Evolutionary conservation across 495 filamentous ascomycete species (phyloP).

Genomic region (Baudoinia panamericana): DNA sequence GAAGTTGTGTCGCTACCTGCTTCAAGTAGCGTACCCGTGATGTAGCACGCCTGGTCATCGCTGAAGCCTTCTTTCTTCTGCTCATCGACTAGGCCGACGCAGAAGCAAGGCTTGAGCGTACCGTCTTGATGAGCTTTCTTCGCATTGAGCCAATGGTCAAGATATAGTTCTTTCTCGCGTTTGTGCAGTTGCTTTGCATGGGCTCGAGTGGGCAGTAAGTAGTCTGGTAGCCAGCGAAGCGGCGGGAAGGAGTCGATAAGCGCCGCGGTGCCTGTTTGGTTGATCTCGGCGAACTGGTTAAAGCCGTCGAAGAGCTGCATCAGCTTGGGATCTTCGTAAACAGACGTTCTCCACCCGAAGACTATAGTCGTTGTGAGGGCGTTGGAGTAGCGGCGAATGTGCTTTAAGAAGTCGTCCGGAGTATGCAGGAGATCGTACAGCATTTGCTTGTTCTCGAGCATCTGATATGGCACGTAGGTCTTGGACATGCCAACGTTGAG

Average conservation of each 20-base stretch:
- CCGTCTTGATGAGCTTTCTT: slow-evolving; percentile 13
- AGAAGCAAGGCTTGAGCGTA: slow-evolving; percentile 33
- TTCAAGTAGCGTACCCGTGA: slow-evolving; percentile 28
- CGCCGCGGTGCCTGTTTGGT: slow-evolving; percentile 38
- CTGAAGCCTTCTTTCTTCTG: slow-evolving; percentile 28
- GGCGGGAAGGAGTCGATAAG: slow-evolving; percentile 38
- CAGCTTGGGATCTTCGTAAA: slow-evolving; percentile 26
- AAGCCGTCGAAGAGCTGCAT: slow-evolving; percentile 34
- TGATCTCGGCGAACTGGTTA: slow-evolving; percentile 35
- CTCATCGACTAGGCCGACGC: slow-evolving; percentile 35
- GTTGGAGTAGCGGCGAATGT: slow-evolving; percentile 21
- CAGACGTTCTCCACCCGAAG: slow-evolving; percentile 34
- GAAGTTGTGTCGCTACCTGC: slow-evolving; percentile 38
- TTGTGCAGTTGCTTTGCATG: slow-evolving; percentile 27
- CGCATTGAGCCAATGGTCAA: slow-evolving; percentile 14
- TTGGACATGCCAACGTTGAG: slow-evolving; percentile 31
- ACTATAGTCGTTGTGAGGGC: slow-evolving; percentile 22
- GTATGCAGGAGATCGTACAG: slow-evolving; percentile 32
- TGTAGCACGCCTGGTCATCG: slow-evolving; percentile 12
- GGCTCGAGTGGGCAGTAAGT: slow-evolving; percentile 29
- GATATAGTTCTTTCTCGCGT: slow-evolving; percentile 31
- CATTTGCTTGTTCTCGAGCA: slow-evolving; percentile 40
- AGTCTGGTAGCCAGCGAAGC: slow-evolving; percentile 33
- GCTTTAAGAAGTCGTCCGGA: slow-evolving; percentile 32
- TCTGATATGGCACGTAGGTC: slow-evolving; percentile 38